Conservation (phyloP, 495 filamentous ascomycete genomes). For the Pseudevernia furfuracea region DNA sequence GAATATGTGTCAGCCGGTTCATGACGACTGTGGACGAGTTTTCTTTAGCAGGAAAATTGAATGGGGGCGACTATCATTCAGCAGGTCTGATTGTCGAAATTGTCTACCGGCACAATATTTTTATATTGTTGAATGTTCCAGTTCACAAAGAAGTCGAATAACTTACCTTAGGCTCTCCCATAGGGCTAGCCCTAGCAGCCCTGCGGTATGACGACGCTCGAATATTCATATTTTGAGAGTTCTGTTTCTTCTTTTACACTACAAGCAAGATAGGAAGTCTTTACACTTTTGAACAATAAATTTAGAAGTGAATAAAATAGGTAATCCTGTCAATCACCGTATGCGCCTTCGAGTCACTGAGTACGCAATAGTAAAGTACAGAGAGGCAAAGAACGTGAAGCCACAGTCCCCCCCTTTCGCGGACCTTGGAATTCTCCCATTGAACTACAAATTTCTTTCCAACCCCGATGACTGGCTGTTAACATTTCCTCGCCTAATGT, state of each 20-base stretch:
- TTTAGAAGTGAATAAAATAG: background rate
- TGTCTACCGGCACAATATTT: background rate
- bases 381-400: background rate
- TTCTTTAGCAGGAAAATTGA: background rate
- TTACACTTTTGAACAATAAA: background rate
- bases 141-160: background rate
- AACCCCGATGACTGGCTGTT: background rate
- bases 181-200: background rate
- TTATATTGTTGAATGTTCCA: background rate
- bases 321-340: background rate
- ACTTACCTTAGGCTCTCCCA: background rate
- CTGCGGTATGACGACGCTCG: background rate
- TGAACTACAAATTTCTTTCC: background rate
- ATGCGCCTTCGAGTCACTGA: background rate
- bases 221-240: background rate
- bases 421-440: background rate
- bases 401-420: background rate
- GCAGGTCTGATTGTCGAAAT: background rate
- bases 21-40: constrained; percentile 9
- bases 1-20: constrained; percentile 13
- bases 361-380: constrained; percentile 8
- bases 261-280: background rate
- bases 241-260: background rate
- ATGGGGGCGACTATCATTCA: constrained; percentile 1
- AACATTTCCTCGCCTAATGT: background rate